phyloP scores from a whole-genome alignment of 805 yeast species.

The Schwanniomyces yamadae region DNA sequence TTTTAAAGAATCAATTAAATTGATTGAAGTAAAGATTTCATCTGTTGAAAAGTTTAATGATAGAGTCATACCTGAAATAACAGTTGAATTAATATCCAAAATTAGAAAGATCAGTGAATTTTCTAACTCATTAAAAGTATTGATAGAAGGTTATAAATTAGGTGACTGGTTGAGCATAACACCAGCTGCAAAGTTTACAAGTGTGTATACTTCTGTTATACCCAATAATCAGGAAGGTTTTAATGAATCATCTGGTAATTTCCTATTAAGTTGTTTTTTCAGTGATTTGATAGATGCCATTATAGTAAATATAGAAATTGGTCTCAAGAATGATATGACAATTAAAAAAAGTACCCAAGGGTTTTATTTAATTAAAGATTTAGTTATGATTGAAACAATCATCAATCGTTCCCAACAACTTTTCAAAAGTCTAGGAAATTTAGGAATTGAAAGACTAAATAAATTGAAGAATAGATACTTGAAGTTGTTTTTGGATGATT shows the following conservation, averaged over 20 bases:
- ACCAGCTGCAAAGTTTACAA: conserved; percentile 50
- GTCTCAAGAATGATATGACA: conserved; percentile 39
- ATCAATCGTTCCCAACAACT: conserved; percentile 57
- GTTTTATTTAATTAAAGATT: conserved; percentile 65
- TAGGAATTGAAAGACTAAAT: conserved; percentile 63
- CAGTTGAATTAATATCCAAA: conserved; percentile 69
- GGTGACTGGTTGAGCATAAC: conserved; percentile 69
- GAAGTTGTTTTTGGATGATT: conserved; percentile 67
- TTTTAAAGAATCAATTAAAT: conserved; percentile 56
- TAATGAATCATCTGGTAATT: conserved; percentile 45
- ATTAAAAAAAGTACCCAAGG: conserved; percentile 57
- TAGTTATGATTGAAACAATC: conserved; percentile 72
- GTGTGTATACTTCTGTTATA: conserved; percentile 48
- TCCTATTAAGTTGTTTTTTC: conserved; percentile 61
- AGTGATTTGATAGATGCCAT: conserved; percentile 80
- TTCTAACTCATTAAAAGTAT: conserved; percentile 47
- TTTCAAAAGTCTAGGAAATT: conserved; percentile 51
- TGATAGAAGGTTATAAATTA: conserved; percentile 51
- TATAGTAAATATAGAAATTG: conserved; percentile 60
- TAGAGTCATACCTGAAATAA: conserved; percentile 66
- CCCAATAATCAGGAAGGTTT: conserved; percentile 34
- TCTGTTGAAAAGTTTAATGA: conserved; percentile 54
- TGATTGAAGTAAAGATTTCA: conserved; percentile 52
- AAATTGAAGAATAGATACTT: conserved; percentile 71
- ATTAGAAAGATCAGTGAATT: conserved; percentile 65